Percentiles rank a stretch among this genome's conserved stretches.
Conservation (phyloP, 2,329 filamentous ascomycete species). For the Sclerotinia subarctica region DNA sequence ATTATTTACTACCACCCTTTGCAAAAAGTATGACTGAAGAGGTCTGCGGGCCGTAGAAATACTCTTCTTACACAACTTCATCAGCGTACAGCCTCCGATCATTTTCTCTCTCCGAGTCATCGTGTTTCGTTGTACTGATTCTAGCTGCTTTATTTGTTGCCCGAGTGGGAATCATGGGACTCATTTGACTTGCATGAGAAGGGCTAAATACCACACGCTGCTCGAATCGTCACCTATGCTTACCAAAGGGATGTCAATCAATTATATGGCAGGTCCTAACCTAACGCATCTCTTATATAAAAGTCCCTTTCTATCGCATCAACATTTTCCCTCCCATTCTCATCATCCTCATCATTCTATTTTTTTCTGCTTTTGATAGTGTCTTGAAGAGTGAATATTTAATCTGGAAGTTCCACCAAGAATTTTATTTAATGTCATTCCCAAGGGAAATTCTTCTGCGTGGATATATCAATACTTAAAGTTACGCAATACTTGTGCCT, state of each 20-base stretch:
- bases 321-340: no score
- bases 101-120: conserved; percentile 4
- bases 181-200: not conserved
- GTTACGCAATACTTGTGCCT: not conserved
- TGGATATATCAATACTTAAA: not conserved
- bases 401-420: rapidly evolving
- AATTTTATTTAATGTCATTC: not conserved
- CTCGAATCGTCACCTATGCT: not conserved
- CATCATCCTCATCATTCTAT: not conserved
- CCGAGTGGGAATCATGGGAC: conserved; percentile 1
- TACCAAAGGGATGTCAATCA: not conserved
- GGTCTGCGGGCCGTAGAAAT: conserved; percentile 11
- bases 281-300: not conserved
- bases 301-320: not conserved
- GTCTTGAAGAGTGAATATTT: not conserved
- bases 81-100: not conserved
- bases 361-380: not conserved
- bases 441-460: not conserved
- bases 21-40: not conserved
- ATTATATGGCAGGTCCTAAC: not conserved
- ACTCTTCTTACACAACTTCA: not conserved
- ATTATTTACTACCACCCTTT: not conserved
- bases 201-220: not conserved
- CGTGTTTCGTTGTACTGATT: conserved; percentile 7
- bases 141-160: conserved; percentile 2